Percentiles rank a stretch among this genome's conserved stretches.
Evolutionary conservation across 257 asterid genomes (phyloP).

Genomic region (Lycium barbarum): DNA sequence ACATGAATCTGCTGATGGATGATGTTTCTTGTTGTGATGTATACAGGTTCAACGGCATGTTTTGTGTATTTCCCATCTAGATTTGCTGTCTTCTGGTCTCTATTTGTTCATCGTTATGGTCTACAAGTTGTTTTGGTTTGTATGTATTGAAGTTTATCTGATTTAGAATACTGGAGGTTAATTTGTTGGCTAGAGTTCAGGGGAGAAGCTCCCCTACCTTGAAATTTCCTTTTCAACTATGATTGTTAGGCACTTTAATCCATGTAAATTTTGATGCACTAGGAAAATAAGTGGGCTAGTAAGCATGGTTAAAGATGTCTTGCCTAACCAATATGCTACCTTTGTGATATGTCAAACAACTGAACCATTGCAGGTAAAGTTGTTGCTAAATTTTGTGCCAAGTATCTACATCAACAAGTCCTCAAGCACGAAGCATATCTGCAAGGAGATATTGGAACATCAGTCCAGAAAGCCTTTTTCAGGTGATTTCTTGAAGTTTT

Average conservation of each 20-base stretch:
- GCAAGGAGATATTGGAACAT: conserved; percentile 85
- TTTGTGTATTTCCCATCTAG: conserved; percentile 17
- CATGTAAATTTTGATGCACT: conserved; percentile 8
- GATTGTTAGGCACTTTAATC: neutral
- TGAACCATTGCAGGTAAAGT: conserved; percentile 72
- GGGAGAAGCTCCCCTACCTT: neutral
- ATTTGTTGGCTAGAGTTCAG: conserved; percentile 8
- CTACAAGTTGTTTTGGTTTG: neutral
- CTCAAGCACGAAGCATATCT: conserved; percentile 87
- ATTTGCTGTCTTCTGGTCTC: neutral
- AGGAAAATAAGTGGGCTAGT: conserved; percentile 9
- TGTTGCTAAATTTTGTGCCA: conserved; percentile 98
- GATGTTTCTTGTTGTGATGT: neutral
- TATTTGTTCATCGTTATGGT: conserved; percentile 5
- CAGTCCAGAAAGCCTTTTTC: conserved; percentile 84
- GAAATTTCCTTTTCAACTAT: neutral
- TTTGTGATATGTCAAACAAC: conserved; percentile 13
- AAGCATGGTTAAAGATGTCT: conserved; percentile 1
- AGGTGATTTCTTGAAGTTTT: conserved; percentile 56
- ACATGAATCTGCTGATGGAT: neutral
- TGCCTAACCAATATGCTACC: conserved; percentile 29
- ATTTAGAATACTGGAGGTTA: conserved; percentile 7
- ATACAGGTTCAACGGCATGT: neutral
- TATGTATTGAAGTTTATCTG: neutral
- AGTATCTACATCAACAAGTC: conserved; percentile 94